Base-by-base conservation (phyloP, 1,284 basidiomycete genomes). In the Ceratobasidium sp. region DNA sequence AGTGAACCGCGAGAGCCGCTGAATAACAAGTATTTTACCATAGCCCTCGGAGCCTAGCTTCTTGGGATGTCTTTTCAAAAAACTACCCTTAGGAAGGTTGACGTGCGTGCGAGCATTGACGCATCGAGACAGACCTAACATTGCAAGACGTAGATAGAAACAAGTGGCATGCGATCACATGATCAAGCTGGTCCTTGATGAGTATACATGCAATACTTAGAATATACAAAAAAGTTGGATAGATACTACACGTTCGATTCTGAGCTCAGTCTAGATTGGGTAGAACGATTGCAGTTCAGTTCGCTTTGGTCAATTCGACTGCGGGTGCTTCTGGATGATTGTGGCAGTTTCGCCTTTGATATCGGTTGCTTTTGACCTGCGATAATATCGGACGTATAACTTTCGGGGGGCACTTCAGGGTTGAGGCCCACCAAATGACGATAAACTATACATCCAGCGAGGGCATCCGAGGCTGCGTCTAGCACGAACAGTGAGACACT, bases 401-500 rank as follows among this genome's bases (percentile, higher is more conserved):
- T 36, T 39, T 30, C 48, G 14, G 52, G 52, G 2, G 5, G 23
- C 10, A n/a, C 39, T 4, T 52, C 21, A 3, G 64, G 28, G 36
- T 30, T 34, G 1, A 69, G 30, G 39, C 26, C n/a, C 39, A 41
- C 5, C 14, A 69, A 46, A 46, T 69, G 52, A 26, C 57, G 64
- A 21, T 69, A 57, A 18, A 69, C 21, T 23, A 69, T 3, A 32
- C 28, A 55, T 14, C 64, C 64, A 43, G 64, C 64, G 8, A 69
- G 64, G 16, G 52, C 64, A 32, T 69, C 64, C 18, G 64, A 69
- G 3, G 64, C 64, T 8, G 64, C 64, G 39, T 69, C 64, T 69
- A 23, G 16, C n/a, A 14, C 9, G 18, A 30, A 5, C 3, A 28
- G n/a, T 59, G 18, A 59, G 36, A 26, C 14, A 10, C 6, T 41